A percentile compares a stretch with the other conserved stretches of the same genome.
Evolutionary conservation across 352 stramenopile genomes (phyloP).

Genomic region (Globisporangium takayamanum): DNA sequence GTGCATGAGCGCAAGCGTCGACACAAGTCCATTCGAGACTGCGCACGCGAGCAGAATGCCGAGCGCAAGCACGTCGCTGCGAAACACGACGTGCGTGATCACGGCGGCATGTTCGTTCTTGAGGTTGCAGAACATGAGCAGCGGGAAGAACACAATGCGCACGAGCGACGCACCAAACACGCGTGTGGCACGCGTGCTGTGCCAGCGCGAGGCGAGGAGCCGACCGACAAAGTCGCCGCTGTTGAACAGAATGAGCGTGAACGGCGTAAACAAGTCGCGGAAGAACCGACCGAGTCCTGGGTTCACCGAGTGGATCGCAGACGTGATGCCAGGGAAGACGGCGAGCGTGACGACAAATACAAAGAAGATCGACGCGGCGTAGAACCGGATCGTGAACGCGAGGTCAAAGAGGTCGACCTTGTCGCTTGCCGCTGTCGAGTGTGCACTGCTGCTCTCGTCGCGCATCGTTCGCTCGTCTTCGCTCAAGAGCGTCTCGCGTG

Average conservation of each 20-base stretch:
- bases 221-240: conserved; percentile 62
- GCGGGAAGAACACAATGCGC: conserved; percentile 47
- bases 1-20: conserved; percentile 72
- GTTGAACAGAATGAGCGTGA: conserved; percentile 79
- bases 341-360: conserved; percentile 74
- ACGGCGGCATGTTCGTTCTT: conserved; percentile 55
- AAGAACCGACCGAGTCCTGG: conserved; percentile 39
- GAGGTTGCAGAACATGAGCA: conserved; percentile 76
- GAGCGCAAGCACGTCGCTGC: conserved; percentile 55
- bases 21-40: conserved; percentile 70
- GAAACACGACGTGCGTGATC: conserved; percentile 70
- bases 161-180: conserved; percentile 34
- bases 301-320: conserved; percentile 54
- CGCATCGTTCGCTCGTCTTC: conserved; percentile 12
- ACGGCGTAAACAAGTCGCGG: conserved; percentile 65
- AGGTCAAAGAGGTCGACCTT: conserved; percentile 46
- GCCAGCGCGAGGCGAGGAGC: conserved; percentile 30
- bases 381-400: conserved; percentile 55
- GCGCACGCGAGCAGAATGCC: conserved; percentile 50
- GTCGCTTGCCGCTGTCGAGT: conserved; percentile 1
- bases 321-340: conserved; percentile 73
- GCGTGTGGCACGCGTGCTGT: conserved; percentile 26
- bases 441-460: neutral
- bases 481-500: conserved; percentile 31
- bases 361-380: conserved; percentile 54